Conservation (phyloP, 1,284 basidiomycete genomes). For the Paramarasmius palmivorus region DNA sequence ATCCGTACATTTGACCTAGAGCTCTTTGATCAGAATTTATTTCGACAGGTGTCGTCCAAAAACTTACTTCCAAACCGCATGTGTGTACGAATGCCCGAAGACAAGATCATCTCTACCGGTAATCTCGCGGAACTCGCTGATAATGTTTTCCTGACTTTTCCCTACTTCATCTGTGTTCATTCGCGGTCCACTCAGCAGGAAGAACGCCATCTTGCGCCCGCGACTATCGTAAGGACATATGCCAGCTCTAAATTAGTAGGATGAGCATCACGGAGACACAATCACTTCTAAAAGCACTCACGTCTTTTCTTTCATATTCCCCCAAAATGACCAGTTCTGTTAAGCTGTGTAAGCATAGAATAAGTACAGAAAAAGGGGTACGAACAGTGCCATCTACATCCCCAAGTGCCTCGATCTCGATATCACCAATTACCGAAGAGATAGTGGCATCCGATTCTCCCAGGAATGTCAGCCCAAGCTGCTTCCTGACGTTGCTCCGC, state of each 20-base stretch:
- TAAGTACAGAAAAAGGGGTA: too few species aligned
- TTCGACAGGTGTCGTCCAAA: too few species aligned
- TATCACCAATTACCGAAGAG: not conserved
- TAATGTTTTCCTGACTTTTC: constrained; percentile 27
- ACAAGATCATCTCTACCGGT: constrained; percentile 24
- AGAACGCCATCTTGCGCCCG: constrained; percentile 32
- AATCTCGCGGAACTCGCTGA: constrained; percentile 29
- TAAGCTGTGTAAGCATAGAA: not conserved
- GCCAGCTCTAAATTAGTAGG: constrained; percentile 26
- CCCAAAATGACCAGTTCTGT: not conserved
- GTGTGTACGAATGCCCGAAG: constrained; percentile 9
- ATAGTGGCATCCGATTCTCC: not conserved
- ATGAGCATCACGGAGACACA: not conserved
- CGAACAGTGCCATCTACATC: not conserved
- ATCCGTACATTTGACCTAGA: constrained; percentile 12
- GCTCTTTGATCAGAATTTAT: too few species aligned
- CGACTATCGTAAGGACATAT: constrained; percentile 30
- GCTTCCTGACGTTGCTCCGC: constrained; percentile 14
- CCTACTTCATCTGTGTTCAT: constrained; percentile 28
- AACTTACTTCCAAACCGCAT: constrained; percentile 6
- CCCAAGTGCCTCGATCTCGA: not conserved
- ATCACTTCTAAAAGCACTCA: not conserved
- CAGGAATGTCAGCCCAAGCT: constrained; percentile 6
- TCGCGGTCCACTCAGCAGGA: constrained; percentile 29
- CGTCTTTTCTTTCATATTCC: not conserved